Base-by-base conservation (phyloP, 495 filamentous ascomycete species). In the Podospora didyma region DNA sequence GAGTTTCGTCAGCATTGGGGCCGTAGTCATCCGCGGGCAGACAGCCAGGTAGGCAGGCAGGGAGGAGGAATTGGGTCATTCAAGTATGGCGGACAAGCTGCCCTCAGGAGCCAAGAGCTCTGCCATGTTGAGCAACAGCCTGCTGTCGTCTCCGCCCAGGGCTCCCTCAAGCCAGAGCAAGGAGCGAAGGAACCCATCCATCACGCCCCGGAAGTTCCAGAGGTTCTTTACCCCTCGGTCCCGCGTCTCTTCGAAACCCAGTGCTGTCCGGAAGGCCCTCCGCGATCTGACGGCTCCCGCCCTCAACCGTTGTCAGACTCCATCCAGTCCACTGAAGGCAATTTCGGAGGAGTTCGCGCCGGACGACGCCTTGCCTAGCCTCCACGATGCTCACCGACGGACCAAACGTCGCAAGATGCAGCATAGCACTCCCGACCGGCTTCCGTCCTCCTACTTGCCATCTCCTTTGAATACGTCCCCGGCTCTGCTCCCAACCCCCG, bases 181-280 rank as follows among this genome's bases (percentile, higher is more conserved):
- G 59, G 76, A 79, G 62, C 67, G 72, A 54, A 65, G 75, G 37
- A 70, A 75, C 48, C 79, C 79, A 22, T 82, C 79, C 17, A 76
- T 91, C 49, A 91, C 88, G 24, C 88, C 88, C 37, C 76, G 86
- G 51, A 86, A 84, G 51, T 96, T 96, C 63, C 83, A 73, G 41
- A 79, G 84, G 26, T 96, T 96, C 75, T 96, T 96, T 64, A 93
- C 89, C 14, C 92, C 92, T 49, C 80, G 75, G 17, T 69, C 73
- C 24, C 66, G 75, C 45, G 73, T 75, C 62, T 71, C 56, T 57
- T 68, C 62, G 57, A 66, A 63, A 71, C 81, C 59, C 2, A 81
- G 74, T 60, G 76, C 82, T 16, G 81, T 78, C 59, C 76, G 87
- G 60, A 79, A 82, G 63, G 82, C 87, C 46, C 78, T 96, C 49